phyloP scores from a whole-genome alignment of 208 protist genomes.

The Hexamita inflata region DNA sequence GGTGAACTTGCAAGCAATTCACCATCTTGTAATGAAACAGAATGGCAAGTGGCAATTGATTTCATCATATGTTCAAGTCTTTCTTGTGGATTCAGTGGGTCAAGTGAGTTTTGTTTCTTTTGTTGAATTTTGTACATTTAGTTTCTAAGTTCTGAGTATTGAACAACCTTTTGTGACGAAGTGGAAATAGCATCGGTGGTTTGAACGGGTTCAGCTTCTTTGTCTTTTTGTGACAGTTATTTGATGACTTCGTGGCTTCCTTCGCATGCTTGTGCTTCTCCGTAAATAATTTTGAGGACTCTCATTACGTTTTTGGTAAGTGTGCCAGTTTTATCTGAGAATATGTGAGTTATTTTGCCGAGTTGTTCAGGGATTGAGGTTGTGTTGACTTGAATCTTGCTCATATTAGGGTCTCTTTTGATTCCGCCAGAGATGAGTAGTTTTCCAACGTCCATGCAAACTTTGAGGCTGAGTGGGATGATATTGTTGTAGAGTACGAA shows the following conservation, averaged over 20 bases:
- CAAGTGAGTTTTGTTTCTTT: too few relatives aligned
- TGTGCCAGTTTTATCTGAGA: constrained; percentile 94
- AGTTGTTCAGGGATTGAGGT: constrained; percentile 88
- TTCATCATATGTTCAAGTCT: too few relatives aligned
- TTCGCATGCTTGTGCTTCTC: constrained; percentile 38
- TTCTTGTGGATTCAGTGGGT: too few relatives aligned
- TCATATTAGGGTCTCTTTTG: constrained; percentile 54
- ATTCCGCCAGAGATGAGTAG: constrained; percentile 79
- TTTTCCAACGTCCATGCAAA: constrained; percentile 89
- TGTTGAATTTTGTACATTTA: too few relatives aligned
- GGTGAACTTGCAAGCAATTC: constrained; percentile 61
- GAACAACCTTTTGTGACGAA: too few relatives aligned
- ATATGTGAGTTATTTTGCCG: constrained; percentile 81
- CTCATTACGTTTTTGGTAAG: constrained; percentile 86
- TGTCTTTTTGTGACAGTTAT: too few relatives aligned
- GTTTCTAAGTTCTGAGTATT: too few relatives aligned
- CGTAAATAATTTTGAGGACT: constrained; percentile 55
- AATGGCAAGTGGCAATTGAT: too few relatives aligned
- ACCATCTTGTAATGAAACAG: too few relatives aligned
- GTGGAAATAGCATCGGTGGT: too few relatives aligned
- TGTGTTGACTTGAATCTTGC: constrained; percentile 65
- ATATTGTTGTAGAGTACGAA: constrained; percentile 88
- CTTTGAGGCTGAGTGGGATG: constrained; percentile 80
- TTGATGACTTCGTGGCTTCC: too few relatives aligned
- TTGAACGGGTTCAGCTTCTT: too few relatives aligned